phyloP scores from a whole-genome alignment of 2,329 filamentous ascomycete species.

The Arthrobotrys sinensis region DNA sequence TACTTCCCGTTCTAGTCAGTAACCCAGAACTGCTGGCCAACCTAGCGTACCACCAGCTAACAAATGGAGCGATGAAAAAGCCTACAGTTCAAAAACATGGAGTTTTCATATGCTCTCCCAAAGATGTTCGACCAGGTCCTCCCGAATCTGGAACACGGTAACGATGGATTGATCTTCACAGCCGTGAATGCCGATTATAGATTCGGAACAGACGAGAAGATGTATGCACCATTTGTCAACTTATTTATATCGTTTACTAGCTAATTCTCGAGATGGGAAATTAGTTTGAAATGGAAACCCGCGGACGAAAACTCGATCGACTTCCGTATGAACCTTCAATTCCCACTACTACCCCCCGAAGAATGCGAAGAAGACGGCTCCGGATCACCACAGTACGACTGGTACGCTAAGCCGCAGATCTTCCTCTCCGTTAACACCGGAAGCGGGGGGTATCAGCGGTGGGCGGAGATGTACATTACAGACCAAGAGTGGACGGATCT shows the following conservation, averaged over 20 bases:
- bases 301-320: slow-evolving; percentile 95
- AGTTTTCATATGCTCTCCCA: slow-evolving; percentile 88
- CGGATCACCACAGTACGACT: slow-evolving; percentile 54
- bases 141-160: slow-evolving; percentile 87
- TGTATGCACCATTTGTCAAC: slow-evolving; percentile 55
- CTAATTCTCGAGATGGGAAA: slow-evolving; percentile 64
- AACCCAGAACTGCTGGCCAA: neutral
- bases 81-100: slow-evolving; percentile 89
- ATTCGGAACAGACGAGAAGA: slow-evolving; percentile 82
- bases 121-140: slow-evolving; percentile 93
- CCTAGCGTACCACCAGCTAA: neutral
- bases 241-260: neutral
- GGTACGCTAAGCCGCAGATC: slow-evolving; percentile 56
- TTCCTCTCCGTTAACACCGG: slow-evolving; percentile 56
- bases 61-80: slow-evolving; percentile 32
- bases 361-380: slow-evolving; percentile 73
- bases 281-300: slow-evolving; percentile 99
- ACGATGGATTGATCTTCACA: slow-evolving; percentile 98
- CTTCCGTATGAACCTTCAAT: slow-evolving; percentile 84
- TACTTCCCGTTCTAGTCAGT: slow-evolving; percentile 79
- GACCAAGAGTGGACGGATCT: slow-evolving; percentile 86
- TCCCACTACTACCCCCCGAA: slow-evolving; percentile 80
- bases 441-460: slow-evolving; percentile 74
- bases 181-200: slow-evolving; percentile 88
- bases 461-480: slow-evolving; percentile 78